These are phyloP conservation scores for Isatis tinctoria DNA, from an alignment of 345 rosid genomes.

Conservation along the genomic window DNA sequence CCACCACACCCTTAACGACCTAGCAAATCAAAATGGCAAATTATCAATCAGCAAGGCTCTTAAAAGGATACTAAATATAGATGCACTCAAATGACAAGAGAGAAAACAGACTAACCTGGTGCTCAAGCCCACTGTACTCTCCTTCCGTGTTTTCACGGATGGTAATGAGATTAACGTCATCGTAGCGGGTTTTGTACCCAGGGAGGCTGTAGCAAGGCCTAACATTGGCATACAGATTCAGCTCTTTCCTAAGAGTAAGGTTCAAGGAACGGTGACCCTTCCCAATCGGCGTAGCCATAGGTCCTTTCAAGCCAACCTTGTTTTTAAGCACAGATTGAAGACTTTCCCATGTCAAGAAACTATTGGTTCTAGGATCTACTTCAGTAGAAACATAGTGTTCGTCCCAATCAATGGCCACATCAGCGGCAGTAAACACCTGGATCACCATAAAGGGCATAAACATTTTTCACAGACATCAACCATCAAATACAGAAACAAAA, in stretches of 20 bases:
- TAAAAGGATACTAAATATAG: background rate
- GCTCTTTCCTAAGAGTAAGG: constrained; percentile 88
- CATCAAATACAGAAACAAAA: background rate
- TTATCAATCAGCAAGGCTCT: background rate
- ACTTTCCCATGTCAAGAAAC: constrained; percentile 95
- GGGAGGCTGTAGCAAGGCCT: constrained; percentile 96
- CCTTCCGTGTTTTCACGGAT: constrained; percentile 98
- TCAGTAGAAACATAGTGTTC: constrained; percentile 69
- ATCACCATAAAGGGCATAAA: background rate
- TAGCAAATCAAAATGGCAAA: constrained; percentile 25
- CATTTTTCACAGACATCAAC: background rate
- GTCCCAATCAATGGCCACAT: constrained; percentile 89
- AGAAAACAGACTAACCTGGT: constrained; percentile 50
- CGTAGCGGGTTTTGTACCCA: constrained; percentile 89
- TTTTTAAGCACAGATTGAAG: constrained; percentile 74
- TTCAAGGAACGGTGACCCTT: constrained; percentile 97
- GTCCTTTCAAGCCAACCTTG: constrained; percentile 89
- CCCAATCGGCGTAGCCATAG: constrained; percentile 98
- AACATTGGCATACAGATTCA: constrained; percentile 89
- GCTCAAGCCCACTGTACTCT: constrained; percentile 98
- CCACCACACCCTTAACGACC: constrained; percentile 99
- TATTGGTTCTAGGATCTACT: constrained; percentile 89
- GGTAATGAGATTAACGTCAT: constrained; percentile 82
- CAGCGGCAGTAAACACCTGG: constrained; percentile 71
- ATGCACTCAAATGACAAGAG: background rate